Conservation (phyloP, 108 stramenopile species). For the Pseudonitzschia delicatissima region DNA sequence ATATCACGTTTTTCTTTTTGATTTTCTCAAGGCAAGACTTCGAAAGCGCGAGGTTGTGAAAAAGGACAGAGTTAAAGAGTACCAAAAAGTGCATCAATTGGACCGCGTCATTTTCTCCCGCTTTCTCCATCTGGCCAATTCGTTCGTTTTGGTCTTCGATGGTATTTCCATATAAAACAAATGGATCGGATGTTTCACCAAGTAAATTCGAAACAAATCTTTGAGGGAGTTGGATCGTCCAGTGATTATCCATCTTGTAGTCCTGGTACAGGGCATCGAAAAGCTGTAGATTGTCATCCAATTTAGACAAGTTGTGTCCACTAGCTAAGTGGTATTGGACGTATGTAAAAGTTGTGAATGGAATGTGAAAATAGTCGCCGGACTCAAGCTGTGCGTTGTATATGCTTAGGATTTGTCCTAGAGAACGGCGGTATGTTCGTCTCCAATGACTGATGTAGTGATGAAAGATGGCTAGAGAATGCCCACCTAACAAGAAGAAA, state of each 20-base stretch:
- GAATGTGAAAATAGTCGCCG: conserved; percentile 28
- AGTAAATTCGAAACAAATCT: conserved; percentile 19
- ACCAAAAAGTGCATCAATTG: conserved; percentile 22
- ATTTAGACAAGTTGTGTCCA: conserved; percentile 22
- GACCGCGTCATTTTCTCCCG: conserved; percentile 10
- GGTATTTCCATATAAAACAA: conserved; percentile 20
- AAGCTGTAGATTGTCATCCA: conserved; percentile 22
- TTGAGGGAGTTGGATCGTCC: conserved; percentile 22
- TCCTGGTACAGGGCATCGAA: conserved; percentile 22
- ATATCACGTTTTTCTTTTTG: background rate
- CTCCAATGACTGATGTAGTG: conserved; percentile 29
- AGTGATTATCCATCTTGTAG: conserved; percentile 22
- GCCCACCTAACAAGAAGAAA: background rate
- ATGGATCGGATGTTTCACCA: conserved; percentile 20
- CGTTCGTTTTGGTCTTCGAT: conserved; percentile 13
- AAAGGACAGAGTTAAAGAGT: conserved; percentile 25
- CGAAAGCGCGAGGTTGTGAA: conserved; percentile 17
- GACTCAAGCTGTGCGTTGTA: conserved; percentile 34
- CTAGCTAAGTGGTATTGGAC: conserved; percentile 30
- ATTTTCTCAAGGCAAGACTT: conserved; percentile 7
- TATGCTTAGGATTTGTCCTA: conserved; percentile 22
- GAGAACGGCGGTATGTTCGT: conserved; percentile 14
- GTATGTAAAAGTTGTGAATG: conserved; percentile 28
- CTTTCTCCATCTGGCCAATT: conserved; percentile 10
- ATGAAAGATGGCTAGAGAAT: conserved; percentile 26